phyloP scores from a whole-genome alignment of 345 rosid genomes.

The Brassica carinata region DNA sequence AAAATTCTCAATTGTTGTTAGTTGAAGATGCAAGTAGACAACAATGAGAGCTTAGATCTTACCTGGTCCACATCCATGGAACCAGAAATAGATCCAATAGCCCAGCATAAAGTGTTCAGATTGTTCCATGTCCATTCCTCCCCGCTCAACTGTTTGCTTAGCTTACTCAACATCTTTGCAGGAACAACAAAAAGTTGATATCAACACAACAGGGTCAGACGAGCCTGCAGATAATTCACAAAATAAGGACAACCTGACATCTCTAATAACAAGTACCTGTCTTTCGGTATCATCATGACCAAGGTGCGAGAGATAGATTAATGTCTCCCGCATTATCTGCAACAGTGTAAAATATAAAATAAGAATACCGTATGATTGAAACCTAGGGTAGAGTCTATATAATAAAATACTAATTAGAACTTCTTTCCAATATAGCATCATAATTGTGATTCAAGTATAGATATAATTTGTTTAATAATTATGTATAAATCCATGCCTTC shows the following conservation, averaged over 20 bases:
- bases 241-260: slow-evolving; percentile 8
- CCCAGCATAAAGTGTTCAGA: slow-evolving; percentile 96
- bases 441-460: not conserved
- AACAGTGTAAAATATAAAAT: slow-evolving; percentile 14
- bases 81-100: slow-evolving; percentile 98
- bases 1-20: not conserved
- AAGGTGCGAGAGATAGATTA: slow-evolving; percentile 91
- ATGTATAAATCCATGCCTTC: slow-evolving; percentile 2
- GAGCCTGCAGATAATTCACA: slow-evolving; percentile 10
- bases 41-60: slow-evolving; percentile 27
- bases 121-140: slow-evolving; percentile 99
- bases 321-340: slow-evolving; percentile 95
- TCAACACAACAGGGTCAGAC: slow-evolving; percentile 21
- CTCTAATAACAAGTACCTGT: slow-evolving; percentile 58
- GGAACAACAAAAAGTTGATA: slow-evolving; percentile 10
- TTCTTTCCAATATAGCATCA: not conserved
- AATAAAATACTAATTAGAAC: not conserved
- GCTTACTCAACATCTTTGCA: slow-evolving; percentile 85
- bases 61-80: slow-evolving; percentile 99
- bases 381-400: not conserved
- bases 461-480: not conserved
- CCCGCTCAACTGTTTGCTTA: slow-evolving; percentile 88
- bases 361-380: not conserved
- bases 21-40: slow-evolving; percentile 4
- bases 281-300: slow-evolving; percentile 98